Conservation (phyloP, 768 basidiomycete genomes). For the Suillus plorans region DNA sequence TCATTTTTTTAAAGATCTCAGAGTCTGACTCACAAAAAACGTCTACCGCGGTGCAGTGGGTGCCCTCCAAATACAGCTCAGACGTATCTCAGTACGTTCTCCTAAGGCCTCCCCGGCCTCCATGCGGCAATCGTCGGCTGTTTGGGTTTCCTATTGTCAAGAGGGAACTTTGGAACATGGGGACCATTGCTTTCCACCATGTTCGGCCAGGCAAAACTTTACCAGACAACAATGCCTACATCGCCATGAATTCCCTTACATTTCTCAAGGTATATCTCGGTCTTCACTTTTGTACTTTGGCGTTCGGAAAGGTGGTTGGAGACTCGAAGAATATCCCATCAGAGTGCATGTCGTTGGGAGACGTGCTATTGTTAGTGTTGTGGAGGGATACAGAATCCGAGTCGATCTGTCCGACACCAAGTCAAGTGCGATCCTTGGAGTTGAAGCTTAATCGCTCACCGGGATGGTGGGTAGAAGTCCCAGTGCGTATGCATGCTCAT, state of each 20-base stretch:
- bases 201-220: neutral
- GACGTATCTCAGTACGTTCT: neutral
- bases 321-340: neutral
- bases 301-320: neutral
- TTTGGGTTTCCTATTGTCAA: neutral
- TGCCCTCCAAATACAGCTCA: neutral
- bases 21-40: neutral
- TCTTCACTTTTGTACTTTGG: neutral
- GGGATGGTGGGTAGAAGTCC: neutral
- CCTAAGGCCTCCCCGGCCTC: neutral
- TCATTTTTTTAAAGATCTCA: neutral
- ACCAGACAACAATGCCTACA: neutral
- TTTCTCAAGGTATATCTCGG: neutral
- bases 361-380: neutral
- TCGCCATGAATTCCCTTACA: neutral
- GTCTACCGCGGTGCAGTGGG: neutral
- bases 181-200: neutral
- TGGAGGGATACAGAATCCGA: neutral
- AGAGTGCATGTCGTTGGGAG: neutral
- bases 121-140: neutral
- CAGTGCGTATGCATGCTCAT: too few relatives aligned
- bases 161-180: neutral
- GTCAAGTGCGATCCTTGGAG: neutral
- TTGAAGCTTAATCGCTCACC: neutral
- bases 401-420: neutral